Base-by-base conservation (phyloP, 1,284 basidiomycete species). In the Exobasidium cylindrosporum region DNA sequence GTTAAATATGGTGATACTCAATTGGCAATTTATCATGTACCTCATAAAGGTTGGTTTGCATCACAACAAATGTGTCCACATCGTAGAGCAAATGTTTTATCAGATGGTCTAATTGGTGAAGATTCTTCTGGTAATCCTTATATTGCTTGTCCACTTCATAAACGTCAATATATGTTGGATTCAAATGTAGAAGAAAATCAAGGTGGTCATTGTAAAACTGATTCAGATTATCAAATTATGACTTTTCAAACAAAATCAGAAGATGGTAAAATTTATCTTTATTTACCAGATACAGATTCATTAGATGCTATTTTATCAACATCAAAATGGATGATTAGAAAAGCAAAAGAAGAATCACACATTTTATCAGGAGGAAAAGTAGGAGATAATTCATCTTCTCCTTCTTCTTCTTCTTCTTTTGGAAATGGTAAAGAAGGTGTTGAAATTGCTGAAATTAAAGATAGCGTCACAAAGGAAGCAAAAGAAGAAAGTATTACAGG, bases 1-100 rank as follows among this genome's bases (percentile, higher is more conserved):
- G 83, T 89, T 58, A 86, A 87, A 65, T 88, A 88, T 69, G 87
- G 87, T 0, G 87, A 89, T 69, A 86, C 85, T 4, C 88, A 89
- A 72, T 81, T 90, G 4, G 88, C 88, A 1, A 83, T 90, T 56
- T 87, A 85, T 78, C 83, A 85, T 69, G 83, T 87, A 3, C 86
- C 86, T 0, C 81, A 82, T 0, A 82, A 83, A 50, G 86, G 86
- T 0, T 84, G 86, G 69, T 88, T 85, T 70, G 87, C 87, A 0
- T 87, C 86, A 1, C 89, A 90, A 72, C 88, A 90, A 79, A 82
- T 82, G 85, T 85, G 86, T 74, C 86, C 85, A 1, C 85, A 86
- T 76, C 84, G 85, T 61, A 83, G 87, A 1, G 87, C 88, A 0
- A 89, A 89, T 68, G 87, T 89, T 13, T 84, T 90, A 28, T 86